Evolutionary conservation across 352 stramenopile species (phyloP), one percentile per base, ranked within the genome.

Genomic region (Aphanomyces astaci): DNA sequence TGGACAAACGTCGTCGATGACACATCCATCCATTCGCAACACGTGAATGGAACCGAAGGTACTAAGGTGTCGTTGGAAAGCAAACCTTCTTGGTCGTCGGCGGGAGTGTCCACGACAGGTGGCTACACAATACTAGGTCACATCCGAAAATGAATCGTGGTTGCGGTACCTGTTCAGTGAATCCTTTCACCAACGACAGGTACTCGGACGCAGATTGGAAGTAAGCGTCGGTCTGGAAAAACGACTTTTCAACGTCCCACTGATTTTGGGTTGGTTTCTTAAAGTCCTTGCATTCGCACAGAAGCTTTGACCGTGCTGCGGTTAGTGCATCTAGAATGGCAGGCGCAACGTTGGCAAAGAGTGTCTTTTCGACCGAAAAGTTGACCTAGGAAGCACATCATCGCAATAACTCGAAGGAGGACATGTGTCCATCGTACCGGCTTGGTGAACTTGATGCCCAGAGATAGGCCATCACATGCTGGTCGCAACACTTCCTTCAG

Each of bases 151-250:
- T n/a, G n/a, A n/a, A 24, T 24, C 39, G 25, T 46, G 45, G 3
- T 56, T 48, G 1, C 31, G 22, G 5, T 43, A 45, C 5, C 63
- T 63, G 27, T 56, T 55, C 30, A 3, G 27, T 71, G 73, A 88
- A 90, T 4, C 82, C 82, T 57, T 82, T 76, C 52, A 90, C 72
- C 2, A 90, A 73, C 33, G 82, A 75, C 65, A 88, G 32, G 56
- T 90, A 90, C 54, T 75, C 33, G 17, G 27, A 51, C 32, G 87
- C 40, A 27, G 66, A 53, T 52, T 75, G 45, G n/a, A 77, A 48
- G 63, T 84, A 82, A 13, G 28, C 28, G 11, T 77, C 57, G 30
- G 81, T 30, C 30, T 66, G 39, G 19, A 66, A 66, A 28, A 13
- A 45, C 2, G 43, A n/a, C 32, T 66, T 66, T 3, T 11, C 36